Evolutionary conservation across 2,329 filamentous ascomycete genomes (phyloP), one percentile per base, ranked within the genome.

Genomic region (Tolypocladium amazonense): DNA sequence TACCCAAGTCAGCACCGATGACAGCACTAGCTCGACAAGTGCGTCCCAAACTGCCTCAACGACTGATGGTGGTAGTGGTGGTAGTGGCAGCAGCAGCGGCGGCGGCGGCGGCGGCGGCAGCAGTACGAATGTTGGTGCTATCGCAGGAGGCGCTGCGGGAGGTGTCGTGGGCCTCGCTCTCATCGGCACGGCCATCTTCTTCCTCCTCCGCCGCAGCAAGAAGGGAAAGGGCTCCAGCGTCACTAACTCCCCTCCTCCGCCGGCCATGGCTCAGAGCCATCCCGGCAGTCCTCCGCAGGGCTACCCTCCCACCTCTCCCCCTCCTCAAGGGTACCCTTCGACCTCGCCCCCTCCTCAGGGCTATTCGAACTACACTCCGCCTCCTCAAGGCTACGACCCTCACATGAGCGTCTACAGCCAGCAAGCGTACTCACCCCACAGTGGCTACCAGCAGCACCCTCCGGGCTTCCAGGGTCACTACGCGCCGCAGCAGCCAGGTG

Each of bases 81-180:
- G n/a, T n/a, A n/a, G n/a, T n/a, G n/a, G n/a, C n/a, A n/a, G n/a
- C n/a, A n/a, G 59, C 65, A 65, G 65, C 54, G 62, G 68, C 12
- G 65, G 65, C 54, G 62, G 68, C 9, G 73, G 70, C 11, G 66
- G 71, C 7, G 74, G 62, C 18, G 62, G 62, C n/a, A 61, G 62
- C 27, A 65, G 63, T n/a, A 66, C 70, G 8, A 69, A 71, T 57
- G 66, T 74, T 14, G 79, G 76, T 6, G 72, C 77, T 20, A 80
- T 81, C 52, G 77, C 69, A 9, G 79, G 79, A 14, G 78, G 78
- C 33, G 71, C 73, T 3, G 75, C 80, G 12, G 78, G 77, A n/a
- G 79, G 79, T 15, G 72, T 79, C 4, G 74, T 67, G 0, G 72
- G 65, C 18, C 63, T 81, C 25, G 73, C 68, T 3, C 65, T 81